Percentiles rank a stretch among this genome's conserved stretches.
phyloP scores from a whole-genome alignment of 495 filamentous ascomycete species.

The Rhizodiscina lignyota region DNA sequence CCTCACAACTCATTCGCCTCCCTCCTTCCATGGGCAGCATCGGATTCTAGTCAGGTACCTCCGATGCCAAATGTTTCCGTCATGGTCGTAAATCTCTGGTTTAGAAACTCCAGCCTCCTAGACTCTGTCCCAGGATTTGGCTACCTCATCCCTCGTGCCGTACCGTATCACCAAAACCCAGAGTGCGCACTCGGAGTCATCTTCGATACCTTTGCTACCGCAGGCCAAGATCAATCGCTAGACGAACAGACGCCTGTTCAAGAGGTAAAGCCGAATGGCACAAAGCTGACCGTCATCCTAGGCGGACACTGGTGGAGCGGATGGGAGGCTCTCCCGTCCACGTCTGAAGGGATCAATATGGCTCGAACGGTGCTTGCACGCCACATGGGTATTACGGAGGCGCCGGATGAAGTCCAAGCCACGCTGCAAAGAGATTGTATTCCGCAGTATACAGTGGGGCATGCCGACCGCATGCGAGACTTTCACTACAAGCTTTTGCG shows the following conservation, averaged over 20 bases:
- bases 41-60: too few species aligned
- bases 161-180: constrained; percentile 57
- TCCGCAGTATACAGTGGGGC: constrained; percentile 74
- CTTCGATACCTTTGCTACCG: constrained; percentile 61
- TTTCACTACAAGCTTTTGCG: constrained; percentile 36
- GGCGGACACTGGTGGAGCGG: constrained; percentile 86
- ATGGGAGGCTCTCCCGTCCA: constrained; percentile 38
- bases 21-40: constrained; percentile 23
- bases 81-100: constrained; percentile 87
- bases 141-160: constrained; percentile 65
- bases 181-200: constrained; percentile 78
- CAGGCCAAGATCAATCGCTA: constrained; percentile 5
- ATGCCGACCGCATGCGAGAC: constrained; percentile 41
- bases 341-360: constrained; percentile 46
- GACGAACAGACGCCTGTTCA: constrained; percentile 22
- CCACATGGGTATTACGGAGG: constrained; percentile 52
- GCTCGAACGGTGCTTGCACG: constrained; percentile 49
- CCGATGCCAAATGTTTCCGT: constrained; percentile 66
- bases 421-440: constrained; percentile 64
- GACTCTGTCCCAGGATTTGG: constrained; percentile 74
- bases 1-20: constrained; percentile 30
- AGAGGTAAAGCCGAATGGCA: constrained; percentile 43
- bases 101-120: constrained; percentile 42
- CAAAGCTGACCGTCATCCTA: constrained; percentile 87
- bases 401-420: constrained; percentile 36